A percentile compares a stretch with the other conserved stretches of the same genome.
Evolutionary conservation across 2,329 filamentous ascomycete species (phyloP).

Genomic region (Aureobasidium sp.): DNA sequence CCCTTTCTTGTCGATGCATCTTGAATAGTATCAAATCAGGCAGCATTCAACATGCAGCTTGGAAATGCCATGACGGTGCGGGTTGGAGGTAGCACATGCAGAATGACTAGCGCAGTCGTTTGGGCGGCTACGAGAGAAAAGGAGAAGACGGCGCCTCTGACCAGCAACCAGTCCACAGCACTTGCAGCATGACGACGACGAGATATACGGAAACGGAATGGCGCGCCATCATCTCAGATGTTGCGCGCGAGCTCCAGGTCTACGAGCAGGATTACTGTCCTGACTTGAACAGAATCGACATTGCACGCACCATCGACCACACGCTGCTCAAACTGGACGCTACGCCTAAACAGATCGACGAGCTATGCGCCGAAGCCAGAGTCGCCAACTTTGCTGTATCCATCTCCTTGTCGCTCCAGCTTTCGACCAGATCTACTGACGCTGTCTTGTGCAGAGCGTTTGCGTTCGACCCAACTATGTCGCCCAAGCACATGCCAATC

Average conservation of each 20-base stretch:
- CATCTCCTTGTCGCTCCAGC: neutral
- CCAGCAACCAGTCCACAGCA: neutral
- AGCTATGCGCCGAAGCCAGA: constrained; percentile 49
- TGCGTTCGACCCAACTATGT: constrained; percentile 52
- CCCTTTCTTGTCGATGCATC: neutral
- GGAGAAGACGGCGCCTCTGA: neutral
- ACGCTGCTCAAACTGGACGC: constrained; percentile 45
- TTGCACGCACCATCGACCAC: constrained; percentile 39
- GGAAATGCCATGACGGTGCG: neutral
- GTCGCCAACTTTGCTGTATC: constrained; percentile 39
- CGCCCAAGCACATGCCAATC: constrained; percentile 41
- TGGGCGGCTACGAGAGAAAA: constrained; percentile 4
- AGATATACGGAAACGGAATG: constrained; percentile 42
- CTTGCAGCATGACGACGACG: constrained; percentile 29
- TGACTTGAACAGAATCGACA: constrained; percentile 17
- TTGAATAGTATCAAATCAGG: neutral
- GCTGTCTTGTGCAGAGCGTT: constrained; percentile 38
- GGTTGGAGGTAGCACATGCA: constrained; percentile 3
- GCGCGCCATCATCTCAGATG: constrained; percentile 35
- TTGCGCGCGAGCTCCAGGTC: constrained; percentile 22
- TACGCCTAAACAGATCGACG: constrained; percentile 44
- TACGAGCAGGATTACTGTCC: constrained; percentile 7
- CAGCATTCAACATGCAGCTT: neutral
- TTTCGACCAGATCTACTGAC: neutral
- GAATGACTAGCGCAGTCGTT: neutral